Evolutionary conservation across 73 alveolate species (phyloP).

Genomic region (Breviolum minutum): DNA sequence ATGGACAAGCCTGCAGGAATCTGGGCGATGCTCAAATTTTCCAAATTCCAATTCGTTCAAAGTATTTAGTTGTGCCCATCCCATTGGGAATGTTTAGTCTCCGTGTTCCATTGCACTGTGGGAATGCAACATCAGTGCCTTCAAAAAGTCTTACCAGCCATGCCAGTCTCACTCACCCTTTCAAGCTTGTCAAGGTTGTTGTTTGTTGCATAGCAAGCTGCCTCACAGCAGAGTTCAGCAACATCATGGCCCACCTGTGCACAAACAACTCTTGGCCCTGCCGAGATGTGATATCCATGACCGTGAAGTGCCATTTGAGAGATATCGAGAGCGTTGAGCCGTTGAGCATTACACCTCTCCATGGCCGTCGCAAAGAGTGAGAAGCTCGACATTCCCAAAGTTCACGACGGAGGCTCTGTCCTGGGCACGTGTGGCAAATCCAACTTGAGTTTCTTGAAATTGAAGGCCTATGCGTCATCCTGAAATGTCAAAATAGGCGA

Average conservation of each 20-base stretch:
- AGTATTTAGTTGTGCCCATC: too few species aligned
- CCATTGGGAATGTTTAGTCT: too few species aligned
- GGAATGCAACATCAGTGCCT: too few species aligned
- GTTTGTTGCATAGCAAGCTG: background rate
- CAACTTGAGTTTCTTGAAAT: background rate
- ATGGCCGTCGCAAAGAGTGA: constrained; percentile 37
- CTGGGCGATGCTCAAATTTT: background rate
- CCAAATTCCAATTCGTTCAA: background rate
- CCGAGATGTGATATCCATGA: too few species aligned
- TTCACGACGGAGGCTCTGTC: constrained; percentile 14
- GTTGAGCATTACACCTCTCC: background rate
- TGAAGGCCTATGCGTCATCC: background rate
- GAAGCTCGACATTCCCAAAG: background rate
- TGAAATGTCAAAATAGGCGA: too few species aligned
- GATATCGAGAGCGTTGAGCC: background rate
- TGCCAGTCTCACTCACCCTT: too few species aligned
- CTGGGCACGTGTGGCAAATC: background rate
- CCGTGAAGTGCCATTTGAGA: background rate
- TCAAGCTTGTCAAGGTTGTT: background rate
- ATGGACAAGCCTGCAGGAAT: too few species aligned
- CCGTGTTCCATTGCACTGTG: too few species aligned
- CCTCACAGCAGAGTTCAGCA: constrained; percentile 19
- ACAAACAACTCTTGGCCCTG: too few species aligned
- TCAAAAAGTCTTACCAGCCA: too few species aligned
- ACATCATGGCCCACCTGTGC: constrained; percentile 43